Conservation (phyloP, 2,329 filamentous ascomycete species). For the Colletotrichum tropicicola region DNA sequence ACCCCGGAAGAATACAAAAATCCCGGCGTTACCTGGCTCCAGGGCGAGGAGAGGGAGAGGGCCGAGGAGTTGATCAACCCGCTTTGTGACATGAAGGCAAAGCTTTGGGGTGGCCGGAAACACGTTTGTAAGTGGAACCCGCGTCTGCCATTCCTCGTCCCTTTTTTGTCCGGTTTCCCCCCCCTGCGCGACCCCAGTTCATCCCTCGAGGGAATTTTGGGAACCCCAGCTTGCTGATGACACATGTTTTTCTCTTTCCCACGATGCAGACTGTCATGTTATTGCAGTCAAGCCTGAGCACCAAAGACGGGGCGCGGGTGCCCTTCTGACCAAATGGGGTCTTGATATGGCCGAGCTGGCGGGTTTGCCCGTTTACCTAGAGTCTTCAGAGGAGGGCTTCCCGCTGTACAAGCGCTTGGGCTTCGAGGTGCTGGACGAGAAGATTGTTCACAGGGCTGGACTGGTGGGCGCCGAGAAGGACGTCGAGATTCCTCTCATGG, state of each 20-base stretch:
- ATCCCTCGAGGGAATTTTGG: neutral
- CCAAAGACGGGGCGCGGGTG: conserved; percentile 53
- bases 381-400: conserved; percentile 51
- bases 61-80: conserved; percentile 53
- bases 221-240: conserved; percentile 11
- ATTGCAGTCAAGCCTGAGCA: conserved; percentile 53
- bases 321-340: conserved; percentile 50
- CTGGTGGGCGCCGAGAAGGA: conserved; percentile 44
- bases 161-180: neutral
- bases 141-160: neutral
- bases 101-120: conserved; percentile 46
- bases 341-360: conserved; percentile 43
- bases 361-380: conserved; percentile 53
- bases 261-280: conserved; percentile 46
- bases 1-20: conserved; percentile 52
- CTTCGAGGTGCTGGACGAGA: conserved; percentile 49
- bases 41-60: conserved; percentile 50
- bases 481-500: conserved; percentile 51
- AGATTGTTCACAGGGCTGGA: conserved; percentile 47
- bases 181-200: neutral
- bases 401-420: conserved; percentile 55
- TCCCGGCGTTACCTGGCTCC: conserved; percentile 54
- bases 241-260: conserved; percentile 3
- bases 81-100: conserved; percentile 50
- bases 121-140: conserved; percentile 49